Percentiles rank a stretch among this genome's conserved stretches.
These are phyloP conservation scores for Dendrobium huoshanense DNA, from an alignment of 106 monocot genomes.

Conservation along the genomic window DNA sequence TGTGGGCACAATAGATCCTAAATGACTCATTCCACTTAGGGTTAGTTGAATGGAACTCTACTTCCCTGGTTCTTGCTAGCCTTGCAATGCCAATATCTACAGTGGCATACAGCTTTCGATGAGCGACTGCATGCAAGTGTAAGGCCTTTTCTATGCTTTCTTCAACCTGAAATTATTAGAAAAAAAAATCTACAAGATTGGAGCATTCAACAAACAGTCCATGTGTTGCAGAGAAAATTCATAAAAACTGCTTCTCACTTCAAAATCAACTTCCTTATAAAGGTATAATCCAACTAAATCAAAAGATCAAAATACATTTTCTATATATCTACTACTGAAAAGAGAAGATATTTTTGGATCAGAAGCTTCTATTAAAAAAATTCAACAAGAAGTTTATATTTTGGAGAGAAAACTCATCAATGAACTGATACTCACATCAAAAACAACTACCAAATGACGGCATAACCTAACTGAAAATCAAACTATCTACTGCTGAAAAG, in stretches of 20 bases:
- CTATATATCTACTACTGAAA: no score
- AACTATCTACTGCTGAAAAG: no score
- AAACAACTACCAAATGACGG: no score
- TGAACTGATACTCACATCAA: no score
- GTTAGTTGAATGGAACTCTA: conserved; percentile 42
- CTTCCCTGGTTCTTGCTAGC: conserved; percentile 37
- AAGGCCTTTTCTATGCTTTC: conserved; percentile 35
- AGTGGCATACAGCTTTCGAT: conserved; percentile 45
- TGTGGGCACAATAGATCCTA: conserved; percentile 38
- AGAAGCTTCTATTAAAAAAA: no score
- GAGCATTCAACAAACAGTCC: neutral
- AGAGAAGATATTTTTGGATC: no score
- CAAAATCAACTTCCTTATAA: neutral
- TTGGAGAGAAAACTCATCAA: no score
- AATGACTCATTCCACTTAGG: conserved; percentile 63
- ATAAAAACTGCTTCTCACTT: neutral
- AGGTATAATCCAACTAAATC: no score
- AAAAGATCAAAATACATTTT: no score
- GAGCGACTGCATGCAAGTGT: conserved; percentile 15
- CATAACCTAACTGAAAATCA: no score
- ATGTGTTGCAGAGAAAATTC: neutral
- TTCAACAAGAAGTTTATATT: no score
- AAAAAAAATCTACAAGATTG: neutral
- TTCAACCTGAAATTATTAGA: conserved; percentile 12
- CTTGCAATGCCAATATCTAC: conserved; percentile 55